Percentiles rank a stretch among this genome's conserved stretches.
Evolutionary conservation across 192 early-diverging fungal species (phyloP).

Genomic region (Mortierella hygrophila): DNA sequence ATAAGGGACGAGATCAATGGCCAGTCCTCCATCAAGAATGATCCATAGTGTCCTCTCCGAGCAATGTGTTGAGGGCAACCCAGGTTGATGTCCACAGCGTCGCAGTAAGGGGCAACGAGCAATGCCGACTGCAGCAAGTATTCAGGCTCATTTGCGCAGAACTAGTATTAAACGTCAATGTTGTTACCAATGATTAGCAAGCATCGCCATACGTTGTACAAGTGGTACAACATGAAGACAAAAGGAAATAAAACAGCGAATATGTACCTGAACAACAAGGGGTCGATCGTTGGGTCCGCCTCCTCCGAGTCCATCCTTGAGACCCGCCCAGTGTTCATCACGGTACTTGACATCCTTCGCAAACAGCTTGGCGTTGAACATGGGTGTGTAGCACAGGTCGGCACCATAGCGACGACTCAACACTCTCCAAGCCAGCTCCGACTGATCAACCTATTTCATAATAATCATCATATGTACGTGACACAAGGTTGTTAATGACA

Average conservation of each 20-base stretch:
- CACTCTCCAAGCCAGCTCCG: slow-evolving; percentile 95
- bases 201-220: not conserved
- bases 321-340: slow-evolving; percentile 79
- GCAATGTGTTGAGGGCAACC: slow-evolving; percentile 99
- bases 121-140: slow-evolving; percentile 84
- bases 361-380: slow-evolving; percentile 96
- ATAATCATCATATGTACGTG: not conserved
- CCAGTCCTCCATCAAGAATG: slow-evolving; percentile 97
- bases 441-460: slow-evolving; percentile 79
- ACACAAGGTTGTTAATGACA: not conserved
- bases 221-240: not conserved
- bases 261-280: slow-evolving; percentile 80
- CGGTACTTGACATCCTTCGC: slow-evolving; percentile 75
- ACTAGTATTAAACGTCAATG: slow-evolving; percentile 62
- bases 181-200: not conserved
- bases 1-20: slow-evolving; percentile 69
- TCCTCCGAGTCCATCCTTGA: slow-evolving; percentile 50
- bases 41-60: slow-evolving; percentile 89
- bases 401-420: slow-evolving; percentile 89
- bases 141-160: slow-evolving; percentile 97
- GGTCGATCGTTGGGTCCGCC: slow-evolving; percentile 78
- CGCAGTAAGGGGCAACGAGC: slow-evolving; percentile 85
- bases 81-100: slow-evolving; percentile 95
- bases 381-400: slow-evolving; percentile 95
- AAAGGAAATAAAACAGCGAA: not conserved